Evolutionary conservation across 2,329 filamentous ascomycete genomes (phyloP), one percentile per base, ranked within the genome.

Genomic region (Neurospora crassa): DNA sequence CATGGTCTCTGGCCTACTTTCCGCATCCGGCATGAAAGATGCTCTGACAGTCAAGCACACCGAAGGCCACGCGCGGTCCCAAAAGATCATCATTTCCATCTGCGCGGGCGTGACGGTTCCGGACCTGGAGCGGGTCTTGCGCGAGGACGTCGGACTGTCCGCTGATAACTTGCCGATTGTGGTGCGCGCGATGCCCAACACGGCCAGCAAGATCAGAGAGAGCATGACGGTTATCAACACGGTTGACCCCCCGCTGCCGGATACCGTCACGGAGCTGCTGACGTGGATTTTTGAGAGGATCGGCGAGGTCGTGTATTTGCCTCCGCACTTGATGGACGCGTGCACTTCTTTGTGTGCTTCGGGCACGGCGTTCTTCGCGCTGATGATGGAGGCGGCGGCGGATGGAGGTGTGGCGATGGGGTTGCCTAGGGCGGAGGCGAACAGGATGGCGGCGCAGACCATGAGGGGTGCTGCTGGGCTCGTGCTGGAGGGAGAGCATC

Each of bases 171-270:
- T 91, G 88, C 80, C 84, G 87, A 59, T 63, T 4, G 85, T 96
- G 67, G 90, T 96, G 5, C 86, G 93, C 41, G 92, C 91, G 70
- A 93, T 96, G 88, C 93, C 93, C 76, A 96, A 96, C 83, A 94
- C 92, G 0, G 92, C 93, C 12, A 90, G 90, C 37, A 86, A 92
- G 68, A 91, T 96, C 71, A 84, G 92, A 67, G 90, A 96, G 80
- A 90, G 88, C 75, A 96, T 96, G 92, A 95, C 91, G 4, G 89
- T 96, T 70, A 91, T 97, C 75, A 89, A 88, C 68, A 89, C 86
- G 67, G 84, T 86, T 7, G 84, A 83, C 10, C 88, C 89, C 10
- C 85, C 89, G 3, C 82, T 92, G 16, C 83, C 86, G 5, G 78
- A 84, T 1, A 81, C 83, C 20, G 85, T 85, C 40, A 82, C 86